Base-by-base conservation (phyloP, 2,329 filamentous ascomycete species). In the Aspergillus sp. region DNA sequence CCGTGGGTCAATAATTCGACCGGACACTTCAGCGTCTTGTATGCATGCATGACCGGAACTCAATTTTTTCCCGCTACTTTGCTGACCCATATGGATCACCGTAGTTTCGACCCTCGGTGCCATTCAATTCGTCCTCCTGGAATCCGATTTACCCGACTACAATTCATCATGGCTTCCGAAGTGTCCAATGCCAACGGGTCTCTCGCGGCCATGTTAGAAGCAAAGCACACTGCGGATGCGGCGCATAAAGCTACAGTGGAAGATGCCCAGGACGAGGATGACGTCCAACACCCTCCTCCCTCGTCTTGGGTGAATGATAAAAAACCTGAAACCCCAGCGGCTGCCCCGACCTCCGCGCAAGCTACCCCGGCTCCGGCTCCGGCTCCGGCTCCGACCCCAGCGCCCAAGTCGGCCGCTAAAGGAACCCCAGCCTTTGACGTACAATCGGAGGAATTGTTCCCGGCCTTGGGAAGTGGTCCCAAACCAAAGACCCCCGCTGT, bases 361-460 rank as follows among this genome's bases (percentile, higher is more conserved):
- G 28, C 48, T 6, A 40, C 44, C 30, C 49, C 46, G 38, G 53
- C 59, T 46, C 43, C 58, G 29, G 46, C 60, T 4, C 51, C 58
- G 42, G 50, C 60, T 43, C 57, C 57, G 34, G 63, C 72, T 45
- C 44, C 66, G 65, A 54, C 70, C 72, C 42, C 59, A 4, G 51
- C 46, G 29, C 49, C 74, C 33, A 73, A 79, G 47, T 49, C 63
- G 28, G 61, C 63, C 30, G 51, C 61, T 7, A 62, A 62, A 50
- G 67, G 63, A 50, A 67, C 75, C 32, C 65, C 72, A 2, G 64
- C 75, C 44, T 73, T 96, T 51, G 88, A 97, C 67, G 90, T 88
- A 19, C 79, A 87, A 61, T 94, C 88, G 12, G 86, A 94, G 63
- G 90, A 97, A 69, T 75, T 87, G 49, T 98, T 98, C 77, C 93